Conservation (phyloP, 306 rosid genomes). For the Casuarina equisetifolia region DNA sequence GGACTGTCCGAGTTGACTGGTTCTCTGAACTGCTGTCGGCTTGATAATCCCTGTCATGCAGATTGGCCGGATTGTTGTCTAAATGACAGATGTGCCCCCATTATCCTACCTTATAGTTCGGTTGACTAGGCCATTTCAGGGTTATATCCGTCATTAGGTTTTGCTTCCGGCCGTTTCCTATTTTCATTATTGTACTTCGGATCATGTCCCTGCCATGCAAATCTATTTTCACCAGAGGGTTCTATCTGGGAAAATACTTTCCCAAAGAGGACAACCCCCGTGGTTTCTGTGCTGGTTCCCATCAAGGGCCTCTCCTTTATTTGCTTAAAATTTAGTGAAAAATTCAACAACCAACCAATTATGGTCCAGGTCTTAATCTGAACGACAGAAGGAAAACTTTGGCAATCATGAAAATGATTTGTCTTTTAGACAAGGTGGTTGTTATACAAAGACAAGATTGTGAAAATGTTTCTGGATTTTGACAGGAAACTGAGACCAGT, state of each 20-base stretch:
- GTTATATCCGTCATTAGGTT: constrained; percentile 39
- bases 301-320: constrained; percentile 28
- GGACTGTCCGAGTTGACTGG: constrained; percentile 34
- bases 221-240: constrained; percentile 29
- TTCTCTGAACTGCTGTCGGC: constrained; percentile 45
- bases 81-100: constrained; percentile 30
- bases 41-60: constrained; percentile 25
- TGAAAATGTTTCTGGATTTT: constrained; percentile 25
- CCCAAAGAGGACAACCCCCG: constrained; percentile 23
- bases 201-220: constrained; percentile 41
- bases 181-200: constrained; percentile 32
- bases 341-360: constrained; percentile 38
- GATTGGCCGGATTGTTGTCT: constrained; percentile 31
- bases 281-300: constrained; percentile 35
- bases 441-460: constrained; percentile 1
- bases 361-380: constrained; percentile 33
- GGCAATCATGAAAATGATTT: constrained; percentile 16
- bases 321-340: constrained; percentile 19
- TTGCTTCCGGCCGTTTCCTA: background rate
- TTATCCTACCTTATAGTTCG: background rate
- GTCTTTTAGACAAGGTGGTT: constrained; percentile 30
- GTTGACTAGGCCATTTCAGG: constrained; percentile 11
- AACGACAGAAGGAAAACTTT: constrained; percentile 25
- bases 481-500: constrained; percentile 44
- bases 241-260: constrained; percentile 14